Percentiles rank a stretch among this genome's conserved stretches.
These are phyloP conservation scores for Synchytrium microbalum DNA, from an alignment of 371 early-diverging fungal genomes.

Conservation along the genomic window DNA sequence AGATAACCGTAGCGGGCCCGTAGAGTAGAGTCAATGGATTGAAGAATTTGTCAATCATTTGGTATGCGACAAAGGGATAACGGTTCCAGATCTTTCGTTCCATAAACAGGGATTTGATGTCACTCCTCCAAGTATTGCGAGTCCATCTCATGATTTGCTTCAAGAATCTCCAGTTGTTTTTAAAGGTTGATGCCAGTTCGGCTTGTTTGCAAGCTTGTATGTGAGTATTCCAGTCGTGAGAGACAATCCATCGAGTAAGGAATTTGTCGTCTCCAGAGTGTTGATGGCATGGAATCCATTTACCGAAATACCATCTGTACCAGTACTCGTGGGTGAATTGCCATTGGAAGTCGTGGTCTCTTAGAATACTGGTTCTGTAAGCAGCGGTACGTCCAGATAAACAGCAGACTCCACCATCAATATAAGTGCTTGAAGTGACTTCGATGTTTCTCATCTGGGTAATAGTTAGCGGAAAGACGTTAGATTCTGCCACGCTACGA, in stretches of 20 bases:
- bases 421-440: conserved; percentile 65
- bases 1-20: conserved; percentile 52
- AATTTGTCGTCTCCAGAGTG: conserved; percentile 75
- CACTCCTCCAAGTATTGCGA: conserved; percentile 69
- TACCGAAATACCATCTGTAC: no score
- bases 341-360: conserved; percentile 63
- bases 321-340: conserved; percentile 64
- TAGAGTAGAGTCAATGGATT: conserved; percentile 64
- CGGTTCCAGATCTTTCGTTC: conserved; percentile 57
- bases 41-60: conserved; percentile 70
- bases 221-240: conserved; percentile 61
- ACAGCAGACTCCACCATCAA: conserved; percentile 70
- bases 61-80: conserved; percentile 65
- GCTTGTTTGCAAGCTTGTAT: conserved; percentile 64
- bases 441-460: conserved; percentile 58
- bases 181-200: conserved; percentile 61
- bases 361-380: conserved; percentile 62
- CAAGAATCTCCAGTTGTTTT: conserved; percentile 66
- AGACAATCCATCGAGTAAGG: conserved; percentile 68
- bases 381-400: conserved; percentile 67
- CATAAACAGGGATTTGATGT: conserved; percentile 54
- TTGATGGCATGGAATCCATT: conserved; percentile 60
- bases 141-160: conserved; percentile 69
- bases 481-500: no score
- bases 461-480: no score